Conservation (phyloP, 2,329 filamentous ascomycete species). For the Talaromyces pinophilus region DNA sequence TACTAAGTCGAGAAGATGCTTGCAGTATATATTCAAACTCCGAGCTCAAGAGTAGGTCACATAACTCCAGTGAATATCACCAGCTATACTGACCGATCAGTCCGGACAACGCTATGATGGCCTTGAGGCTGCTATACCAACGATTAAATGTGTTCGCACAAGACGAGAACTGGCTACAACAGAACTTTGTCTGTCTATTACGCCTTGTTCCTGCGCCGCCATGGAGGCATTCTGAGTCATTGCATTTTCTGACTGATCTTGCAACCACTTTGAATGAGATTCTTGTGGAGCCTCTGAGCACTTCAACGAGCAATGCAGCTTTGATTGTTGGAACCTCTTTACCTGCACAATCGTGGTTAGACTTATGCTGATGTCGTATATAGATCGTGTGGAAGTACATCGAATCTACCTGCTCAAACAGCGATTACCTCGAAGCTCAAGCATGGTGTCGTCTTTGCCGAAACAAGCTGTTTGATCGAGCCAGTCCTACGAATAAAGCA, state of each 20-base stretch:
- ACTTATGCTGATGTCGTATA: neutral
- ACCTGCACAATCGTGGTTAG: neutral
- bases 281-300: constrained; percentile 53
- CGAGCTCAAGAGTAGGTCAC: constrained; percentile 54
- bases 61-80: neutral
- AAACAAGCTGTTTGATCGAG: constrained; percentile 65
- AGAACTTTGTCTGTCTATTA: constrained; percentile 65
- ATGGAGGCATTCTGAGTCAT: constrained; percentile 36
- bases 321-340: constrained; percentile 42
- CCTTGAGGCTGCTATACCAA: constrained; percentile 66
- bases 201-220: constrained; percentile 61
- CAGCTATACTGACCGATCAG: constrained; percentile 29
- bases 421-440: constrained; percentile 58
- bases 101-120: constrained; percentile 41
- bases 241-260: constrained; percentile 33
- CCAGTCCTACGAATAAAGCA: constrained; percentile 65
- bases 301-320: constrained; percentile 58
- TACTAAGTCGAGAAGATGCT: constrained; percentile 43
- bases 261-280: constrained; percentile 44
- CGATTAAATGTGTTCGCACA: constrained; percentile 56
- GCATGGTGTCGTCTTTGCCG: constrained; percentile 72
- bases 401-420: constrained; percentile 59
- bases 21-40: constrained; percentile 68
- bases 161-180: constrained; percentile 65
- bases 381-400: constrained; percentile 80